Conservation (phyloP, 768 basidiomycete species). For the Mycena alexandri region DNA sequence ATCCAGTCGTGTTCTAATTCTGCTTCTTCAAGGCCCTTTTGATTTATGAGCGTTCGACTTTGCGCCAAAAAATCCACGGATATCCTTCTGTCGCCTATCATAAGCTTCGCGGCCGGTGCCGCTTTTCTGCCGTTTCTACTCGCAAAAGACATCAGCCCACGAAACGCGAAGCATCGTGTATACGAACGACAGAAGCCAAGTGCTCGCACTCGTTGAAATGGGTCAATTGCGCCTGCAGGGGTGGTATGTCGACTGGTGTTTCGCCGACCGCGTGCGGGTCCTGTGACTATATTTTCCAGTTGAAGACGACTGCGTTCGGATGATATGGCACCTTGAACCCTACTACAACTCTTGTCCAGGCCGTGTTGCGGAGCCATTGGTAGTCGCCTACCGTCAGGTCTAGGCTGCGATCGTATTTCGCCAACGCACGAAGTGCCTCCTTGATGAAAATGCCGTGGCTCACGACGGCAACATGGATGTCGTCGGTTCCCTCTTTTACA, state of each 20-base stretch:
- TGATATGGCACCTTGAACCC: constrained; percentile 54
- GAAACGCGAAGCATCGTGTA: not conserved
- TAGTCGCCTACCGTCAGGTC: constrained; percentile 48
- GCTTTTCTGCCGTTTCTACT: constrained; percentile 70
- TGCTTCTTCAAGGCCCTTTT: not conserved
- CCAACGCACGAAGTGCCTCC: constrained; percentile 67
- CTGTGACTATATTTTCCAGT: not conserved
- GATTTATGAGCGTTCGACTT: constrained; percentile 16
- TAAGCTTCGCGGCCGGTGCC: constrained; percentile 79
- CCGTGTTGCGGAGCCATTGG: constrained; percentile 74
- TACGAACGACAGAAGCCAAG: constrained; percentile 66
- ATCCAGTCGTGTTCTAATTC: constrained; percentile 1
- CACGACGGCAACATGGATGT: constrained; percentile 71
- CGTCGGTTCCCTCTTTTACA: constrained; percentile 50
- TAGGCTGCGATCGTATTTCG: constrained; percentile 52
- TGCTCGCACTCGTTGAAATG: constrained; percentile 71
- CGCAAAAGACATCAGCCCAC: constrained; percentile 15
- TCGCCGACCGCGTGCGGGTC: constrained; percentile 34
- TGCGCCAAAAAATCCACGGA: constrained; percentile 79
- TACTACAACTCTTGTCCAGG: constrained; percentile 70
- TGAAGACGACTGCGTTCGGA: not conserved
- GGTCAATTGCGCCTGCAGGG: constrained; percentile 59
- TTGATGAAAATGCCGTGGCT: constrained; percentile 83
- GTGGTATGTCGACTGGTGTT: constrained; percentile 42
- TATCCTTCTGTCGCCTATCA: constrained; percentile 82